Conservation (phyloP, 192 early-diverging fungal species). For the Oehlia diaphana region DNA sequence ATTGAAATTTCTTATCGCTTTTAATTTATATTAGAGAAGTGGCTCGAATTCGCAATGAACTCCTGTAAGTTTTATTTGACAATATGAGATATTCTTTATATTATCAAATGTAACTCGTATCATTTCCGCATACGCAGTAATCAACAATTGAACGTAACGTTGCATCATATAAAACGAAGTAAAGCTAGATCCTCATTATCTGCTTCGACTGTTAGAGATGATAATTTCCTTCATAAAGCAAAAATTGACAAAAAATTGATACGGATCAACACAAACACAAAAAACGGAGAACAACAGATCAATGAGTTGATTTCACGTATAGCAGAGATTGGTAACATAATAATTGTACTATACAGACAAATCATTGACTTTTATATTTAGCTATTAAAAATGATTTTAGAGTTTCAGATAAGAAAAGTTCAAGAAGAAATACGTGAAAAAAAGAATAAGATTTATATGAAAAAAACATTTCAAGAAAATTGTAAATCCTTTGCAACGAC, state of each 20-base stretch:
- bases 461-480: neutral
- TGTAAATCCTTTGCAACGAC: neutral
- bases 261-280: neutral
- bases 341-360: neutral
- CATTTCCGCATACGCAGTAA: neutral
- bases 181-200: neutral
- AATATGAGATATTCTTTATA: neutral
- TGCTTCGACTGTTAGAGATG: neutral
- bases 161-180: conserved; percentile 4
- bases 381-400: conserved; percentile 2
- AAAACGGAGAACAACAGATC: conserved; percentile 5
- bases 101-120: neutral
- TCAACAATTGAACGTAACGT: neutral
- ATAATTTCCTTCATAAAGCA: neutral
- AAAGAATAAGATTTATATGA: conserved; percentile 23
- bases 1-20: neutral
- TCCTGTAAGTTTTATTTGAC: neutral
- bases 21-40: neutral
- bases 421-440: conserved; percentile 20
- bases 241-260: conserved; percentile 26
- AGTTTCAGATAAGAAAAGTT: conserved; percentile 1
- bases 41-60: neutral
- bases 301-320: conserved; percentile 6
- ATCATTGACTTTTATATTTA: neutral
- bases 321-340: conserved; percentile 11